These are phyloP conservation scores for Epichloe coenophiala DNA, from an alignment of 2,329 filamentous ascomycete species.

Conservation along the genomic window DNA sequence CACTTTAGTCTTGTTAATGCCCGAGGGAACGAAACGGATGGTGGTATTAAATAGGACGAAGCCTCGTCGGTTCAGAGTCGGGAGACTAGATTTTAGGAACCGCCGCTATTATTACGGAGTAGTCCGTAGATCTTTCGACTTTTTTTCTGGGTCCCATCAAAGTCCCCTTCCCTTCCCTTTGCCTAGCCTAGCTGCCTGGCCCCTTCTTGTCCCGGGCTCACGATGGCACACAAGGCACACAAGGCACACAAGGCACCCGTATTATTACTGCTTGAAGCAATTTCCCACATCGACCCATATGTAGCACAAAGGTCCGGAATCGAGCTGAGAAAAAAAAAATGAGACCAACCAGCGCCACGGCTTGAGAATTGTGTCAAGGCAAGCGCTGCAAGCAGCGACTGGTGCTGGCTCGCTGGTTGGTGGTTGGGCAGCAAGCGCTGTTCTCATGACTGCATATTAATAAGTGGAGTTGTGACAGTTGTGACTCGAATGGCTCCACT, in stretches of 20 bases:
- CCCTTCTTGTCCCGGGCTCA: no score
- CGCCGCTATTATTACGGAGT: not conserved
- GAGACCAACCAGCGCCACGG: not conserved
- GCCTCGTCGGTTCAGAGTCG: not conserved
- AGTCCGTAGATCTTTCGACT: conserved; percentile 9
- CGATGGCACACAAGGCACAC: no score
- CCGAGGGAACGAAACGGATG: no score
- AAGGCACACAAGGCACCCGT: no score
- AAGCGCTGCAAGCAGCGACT: not conserved
- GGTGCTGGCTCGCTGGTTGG: not conserved
- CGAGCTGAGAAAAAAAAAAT: no score
- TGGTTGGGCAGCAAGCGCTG: conserved; percentile 3
- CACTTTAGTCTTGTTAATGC: no score
- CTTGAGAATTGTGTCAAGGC: not conserved
- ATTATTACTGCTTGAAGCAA: no score
- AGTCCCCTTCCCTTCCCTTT: not conserved
- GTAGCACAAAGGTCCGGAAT: no score
- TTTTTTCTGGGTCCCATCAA: conserved; percentile 16
- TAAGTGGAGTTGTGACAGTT: conserved; percentile 1
- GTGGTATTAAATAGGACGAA: not conserved
- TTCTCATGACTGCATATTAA: not conserved
- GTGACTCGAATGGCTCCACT: conserved; percentile 2
- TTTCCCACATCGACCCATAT: no score
- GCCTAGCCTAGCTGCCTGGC: conserved; percentile 5
- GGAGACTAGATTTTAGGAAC: not conserved